phyloP scores from a whole-genome alignment of 2,329 filamentous ascomycete genomes.

The Claviceps citrina region DNA sequence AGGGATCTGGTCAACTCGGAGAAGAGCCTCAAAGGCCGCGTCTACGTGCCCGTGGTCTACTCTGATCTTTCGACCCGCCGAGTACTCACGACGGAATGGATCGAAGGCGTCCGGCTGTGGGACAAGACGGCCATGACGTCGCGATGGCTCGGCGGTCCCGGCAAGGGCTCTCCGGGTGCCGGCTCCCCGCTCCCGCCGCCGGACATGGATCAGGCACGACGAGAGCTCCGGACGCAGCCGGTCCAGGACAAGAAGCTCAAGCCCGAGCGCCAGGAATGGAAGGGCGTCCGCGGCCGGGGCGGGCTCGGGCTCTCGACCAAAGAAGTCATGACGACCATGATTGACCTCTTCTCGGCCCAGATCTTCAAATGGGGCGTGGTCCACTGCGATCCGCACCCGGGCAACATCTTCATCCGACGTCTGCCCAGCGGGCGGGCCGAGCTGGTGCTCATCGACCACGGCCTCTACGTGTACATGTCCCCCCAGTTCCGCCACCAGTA shows the following conservation, averaged over 20 bases:
- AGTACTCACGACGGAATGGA: slow-evolving; percentile 93
- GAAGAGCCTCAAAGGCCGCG: slow-evolving; percentile 57
- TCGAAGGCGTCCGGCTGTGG: slow-evolving; percentile 86
- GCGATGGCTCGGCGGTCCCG: slow-evolving; percentile 64
- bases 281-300: slow-evolving; percentile 53
- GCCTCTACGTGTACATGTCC: slow-evolving; percentile 84
- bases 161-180: slow-evolving; percentile 63
- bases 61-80: slow-evolving; percentile 66
- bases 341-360: slow-evolving; percentile 90
- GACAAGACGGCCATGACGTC: slow-evolving; percentile 70
- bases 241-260: slow-evolving; percentile 52
- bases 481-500: slow-evolving; percentile 76
- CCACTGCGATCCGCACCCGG: slow-evolving; percentile 93
- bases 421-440: slow-evolving; percentile 69
- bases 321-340: slow-evolving; percentile 91
- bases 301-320: slow-evolving; percentile 71
- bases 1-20: slow-evolving; percentile 59
- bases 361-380: slow-evolving; percentile 96
- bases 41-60: slow-evolving; percentile 80
- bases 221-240: slow-evolving; percentile 34
- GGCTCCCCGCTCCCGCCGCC: slow-evolving; percentile 44
- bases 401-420: slow-evolving; percentile 90
- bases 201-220: slow-evolving; percentile 30
- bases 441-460: slow-evolving; percentile 91
- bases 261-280: slow-evolving; percentile 67